Conservation (phyloP, 129 eudicot genomes). For the Helianthus tuberosus region DNA sequence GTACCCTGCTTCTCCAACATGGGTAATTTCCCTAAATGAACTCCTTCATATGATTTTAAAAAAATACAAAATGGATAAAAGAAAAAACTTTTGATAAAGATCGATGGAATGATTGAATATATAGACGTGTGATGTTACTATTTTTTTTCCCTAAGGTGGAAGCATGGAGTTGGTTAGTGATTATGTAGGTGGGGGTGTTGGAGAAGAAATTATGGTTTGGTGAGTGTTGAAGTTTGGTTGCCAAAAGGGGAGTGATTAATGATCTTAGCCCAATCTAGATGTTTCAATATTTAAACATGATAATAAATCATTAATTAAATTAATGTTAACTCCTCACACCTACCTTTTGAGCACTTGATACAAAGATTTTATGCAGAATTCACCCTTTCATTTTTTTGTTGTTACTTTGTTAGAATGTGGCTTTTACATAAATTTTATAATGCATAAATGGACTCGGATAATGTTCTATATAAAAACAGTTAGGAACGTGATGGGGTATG, state of each 20-base stretch:
- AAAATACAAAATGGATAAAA: not conserved
- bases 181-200: constrained; percentile 25
- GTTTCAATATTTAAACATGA: constrained; percentile 21
- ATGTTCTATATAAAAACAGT: no score
- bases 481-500: no score
- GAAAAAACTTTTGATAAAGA: not conserved
- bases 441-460: no score
- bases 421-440: no score
- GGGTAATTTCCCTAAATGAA: constrained; percentile 30
- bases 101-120: not conserved
- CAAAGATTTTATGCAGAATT: not conserved
- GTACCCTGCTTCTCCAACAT: constrained; percentile 91
- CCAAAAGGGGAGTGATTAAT: constrained; percentile 29
- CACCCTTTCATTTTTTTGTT: no score
- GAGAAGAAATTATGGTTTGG: constrained; percentile 25
- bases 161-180: constrained; percentile 3
- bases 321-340: constrained; percentile 5
- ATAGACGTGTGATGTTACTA: not conserved
- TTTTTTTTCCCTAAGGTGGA: not conserved
- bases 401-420: no score
- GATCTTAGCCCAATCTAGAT: not conserved
- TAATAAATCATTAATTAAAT: constrained; percentile 11
- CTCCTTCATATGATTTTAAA: not conserved
- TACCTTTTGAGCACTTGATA: constrained; percentile 6
- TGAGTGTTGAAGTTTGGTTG: constrained; percentile 42